Base-by-base conservation (phyloP, 2,329 filamentous ascomycete species). In the Helminthosporium solani region DNA sequence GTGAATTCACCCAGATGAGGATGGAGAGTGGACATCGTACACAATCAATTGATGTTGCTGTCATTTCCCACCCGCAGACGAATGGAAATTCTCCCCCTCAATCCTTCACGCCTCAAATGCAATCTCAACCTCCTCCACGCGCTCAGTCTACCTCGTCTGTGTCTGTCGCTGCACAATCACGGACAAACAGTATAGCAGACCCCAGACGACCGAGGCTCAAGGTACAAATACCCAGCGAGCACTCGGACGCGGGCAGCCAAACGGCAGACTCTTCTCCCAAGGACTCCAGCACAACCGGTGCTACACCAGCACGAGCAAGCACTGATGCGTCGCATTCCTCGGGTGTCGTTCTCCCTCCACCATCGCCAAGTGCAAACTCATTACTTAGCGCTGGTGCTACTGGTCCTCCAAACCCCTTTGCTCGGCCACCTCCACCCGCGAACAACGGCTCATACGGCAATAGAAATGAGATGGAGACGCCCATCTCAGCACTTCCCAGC, bases 391-490 rank as follows among this genome's bases (percentile, higher is more conserved):
- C 94, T 0, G 94, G 94, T 33, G 92, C 94, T 7, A 87, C 86
- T 30, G 94, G 94, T 0, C 94, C 94, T 12, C 90, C 90, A 2
- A 99, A 99, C 67, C 94, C 94, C 0, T 99, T 97, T 68, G 94
- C 94, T 7, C 81, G 92, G 33, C 94, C 92, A 1, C 81, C 85
- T 20, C 90, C 88, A 3, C 88, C 90, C 21, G 78, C 83, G 46
- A 82, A 79, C 58, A 75, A 72, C 63, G 58, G 63, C 56, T 60
- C 71, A 48, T 70, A 72, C 39, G 63, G 64, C 39, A 72, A 68
- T 39, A 59, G 65, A 7, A 62, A 58, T 41, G 63, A 72, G 33
- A 67, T 71, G 68, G 85, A 94, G 64, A 94, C 94, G 0, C 94
- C 94, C 0, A 90, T 95, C n/a, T 96, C 91, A 2, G 91, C 92